Evolutionary conservation across 1,284 basidiomycete genomes (phyloP).

Genomic region (Papiliotrema terrestris): DNA sequence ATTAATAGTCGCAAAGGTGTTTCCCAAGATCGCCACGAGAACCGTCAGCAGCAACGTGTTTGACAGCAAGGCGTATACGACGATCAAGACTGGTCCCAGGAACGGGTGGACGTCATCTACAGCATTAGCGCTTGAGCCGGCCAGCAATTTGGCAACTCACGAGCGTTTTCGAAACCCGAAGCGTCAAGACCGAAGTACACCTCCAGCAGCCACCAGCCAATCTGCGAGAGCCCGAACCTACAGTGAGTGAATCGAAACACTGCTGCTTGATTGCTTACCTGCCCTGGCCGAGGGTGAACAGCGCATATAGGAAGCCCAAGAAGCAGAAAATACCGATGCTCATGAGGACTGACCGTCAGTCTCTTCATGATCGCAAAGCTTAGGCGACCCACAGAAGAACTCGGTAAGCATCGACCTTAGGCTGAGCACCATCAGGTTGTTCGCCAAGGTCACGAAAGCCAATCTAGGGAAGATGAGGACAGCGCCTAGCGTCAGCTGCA

Average conservation of each 20-base stretch:
- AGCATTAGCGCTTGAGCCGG: not conserved
- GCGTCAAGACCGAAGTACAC: slow-evolving; percentile 79
- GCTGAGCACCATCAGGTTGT: slow-evolving; percentile 63
- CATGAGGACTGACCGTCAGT: slow-evolving; percentile 69
- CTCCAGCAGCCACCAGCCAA: slow-evolving; percentile 51
- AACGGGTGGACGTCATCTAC: slow-evolving; percentile 67
- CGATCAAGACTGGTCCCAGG: slow-evolving; percentile 84
- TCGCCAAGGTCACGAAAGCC: slow-evolving; percentile 80
- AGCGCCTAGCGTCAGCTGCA: slow-evolving; percentile 58
- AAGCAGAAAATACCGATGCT: slow-evolving; percentile 78
- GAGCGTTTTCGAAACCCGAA: slow-evolving; percentile 69
- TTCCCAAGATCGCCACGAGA: slow-evolving; percentile 71
- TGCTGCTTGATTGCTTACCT: slow-evolving; percentile 47
- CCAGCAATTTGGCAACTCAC: slow-evolving; percentile 52
- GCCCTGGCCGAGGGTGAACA: slow-evolving; percentile 65
- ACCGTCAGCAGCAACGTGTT: slow-evolving; percentile 61
- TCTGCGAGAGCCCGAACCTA: slow-evolving; percentile 33
- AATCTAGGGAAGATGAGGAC: slow-evolving; percentile 82
- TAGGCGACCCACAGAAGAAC: slow-evolving; percentile 42
- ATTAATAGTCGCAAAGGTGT: slow-evolving; percentile 87
- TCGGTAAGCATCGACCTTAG: slow-evolving; percentile 48
- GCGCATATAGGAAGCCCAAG: slow-evolving; percentile 75
- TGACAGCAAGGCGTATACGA: slow-evolving; percentile 73
- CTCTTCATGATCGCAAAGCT: slow-evolving; percentile 48
- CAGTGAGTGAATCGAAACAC: slow-evolving; percentile 10